Conservation (phyloP, 208 protist species). For the Herpetomonas samuelpessoai region DNA sequence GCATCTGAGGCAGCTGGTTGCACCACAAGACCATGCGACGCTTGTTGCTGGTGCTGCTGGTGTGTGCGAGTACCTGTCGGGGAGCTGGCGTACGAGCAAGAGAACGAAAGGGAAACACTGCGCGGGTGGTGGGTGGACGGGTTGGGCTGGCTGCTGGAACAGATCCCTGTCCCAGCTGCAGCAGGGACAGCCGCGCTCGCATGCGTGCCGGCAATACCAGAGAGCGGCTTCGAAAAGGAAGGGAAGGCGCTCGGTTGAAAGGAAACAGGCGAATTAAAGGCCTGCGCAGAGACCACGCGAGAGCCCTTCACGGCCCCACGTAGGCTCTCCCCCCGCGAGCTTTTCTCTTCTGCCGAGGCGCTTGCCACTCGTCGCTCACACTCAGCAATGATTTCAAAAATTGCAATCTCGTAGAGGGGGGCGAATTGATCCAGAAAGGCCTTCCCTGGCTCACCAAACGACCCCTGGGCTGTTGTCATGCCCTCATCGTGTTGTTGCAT, state of each 20-base stretch:
- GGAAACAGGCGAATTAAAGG: conserved; percentile 45
- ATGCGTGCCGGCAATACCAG: not conserved
- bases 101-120: not conserved
- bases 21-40: too few relatives aligned
- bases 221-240: not conserved
- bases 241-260: not conserved
- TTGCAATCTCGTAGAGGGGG: conserved; percentile 66
- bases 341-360: conserved; percentile 21
- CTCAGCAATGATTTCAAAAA: conserved; percentile 70
- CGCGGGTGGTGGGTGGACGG: not conserved
- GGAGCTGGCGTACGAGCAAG: not conserved
- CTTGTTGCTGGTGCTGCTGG: not conserved
- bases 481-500: not conserved
- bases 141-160: conserved; percentile 3
- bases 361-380: conserved; percentile 68
- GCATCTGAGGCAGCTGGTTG: not conserved
- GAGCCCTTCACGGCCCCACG: conserved; percentile 22
- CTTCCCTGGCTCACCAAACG: not conserved
- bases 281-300: conserved; percentile 27
- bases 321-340: conserved; percentile 23
- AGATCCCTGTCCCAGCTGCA: too few relatives aligned
- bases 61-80: not conserved
- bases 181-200: too few relatives aligned
- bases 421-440: conserved; percentile 47
- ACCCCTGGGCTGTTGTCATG: not conserved